These are phyloP conservation scores for Cytospora paraplurivora DNA, from an alignment of 2,329 filamentous ascomycete genomes.

Conservation along the genomic window DNA sequence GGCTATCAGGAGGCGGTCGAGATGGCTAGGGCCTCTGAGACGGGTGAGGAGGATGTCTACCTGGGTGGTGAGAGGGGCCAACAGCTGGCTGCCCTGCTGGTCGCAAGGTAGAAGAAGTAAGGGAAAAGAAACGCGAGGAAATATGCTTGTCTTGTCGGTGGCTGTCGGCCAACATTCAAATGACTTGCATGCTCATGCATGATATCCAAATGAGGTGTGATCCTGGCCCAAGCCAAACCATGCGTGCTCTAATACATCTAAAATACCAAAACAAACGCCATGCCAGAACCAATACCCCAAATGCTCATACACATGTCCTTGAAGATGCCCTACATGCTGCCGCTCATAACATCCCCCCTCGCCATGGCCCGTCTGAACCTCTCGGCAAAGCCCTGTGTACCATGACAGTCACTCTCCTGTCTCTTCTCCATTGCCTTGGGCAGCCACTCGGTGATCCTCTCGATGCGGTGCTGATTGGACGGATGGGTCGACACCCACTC, in stretches of 20 bases:
- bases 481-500: slow-evolving; percentile 79
- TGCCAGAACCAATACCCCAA: background rate
- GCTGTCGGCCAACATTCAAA: background rate
- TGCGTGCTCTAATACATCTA: background rate
- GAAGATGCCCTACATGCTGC: slow-evolving; percentile 14
- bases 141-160: background rate
- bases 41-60: slow-evolving; percentile 59
- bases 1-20: slow-evolving; percentile 84
- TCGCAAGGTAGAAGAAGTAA: slow-evolving; percentile 29
- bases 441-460: slow-evolving; percentile 67
- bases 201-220: background rate
- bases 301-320: background rate
- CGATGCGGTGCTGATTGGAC: slow-evolving; percentile 65
- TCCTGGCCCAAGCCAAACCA: background rate
- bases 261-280: slow-evolving; percentile 5
- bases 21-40: slow-evolving; percentile 63
- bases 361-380: slow-evolving; percentile 53
- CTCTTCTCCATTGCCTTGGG: slow-evolving; percentile 58
- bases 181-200: background rate
- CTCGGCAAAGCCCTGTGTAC: slow-evolving; percentile 55
- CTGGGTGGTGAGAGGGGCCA: slow-evolving; percentile 60
- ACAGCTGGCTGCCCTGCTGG: slow-evolving; percentile 49
- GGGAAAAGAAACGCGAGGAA: background rate
- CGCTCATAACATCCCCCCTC: slow-evolving; percentile 33
- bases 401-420: slow-evolving; percentile 55